phyloP scores from a whole-genome alignment of 805 yeast genomes.

The Saturnispora bothae region DNA sequence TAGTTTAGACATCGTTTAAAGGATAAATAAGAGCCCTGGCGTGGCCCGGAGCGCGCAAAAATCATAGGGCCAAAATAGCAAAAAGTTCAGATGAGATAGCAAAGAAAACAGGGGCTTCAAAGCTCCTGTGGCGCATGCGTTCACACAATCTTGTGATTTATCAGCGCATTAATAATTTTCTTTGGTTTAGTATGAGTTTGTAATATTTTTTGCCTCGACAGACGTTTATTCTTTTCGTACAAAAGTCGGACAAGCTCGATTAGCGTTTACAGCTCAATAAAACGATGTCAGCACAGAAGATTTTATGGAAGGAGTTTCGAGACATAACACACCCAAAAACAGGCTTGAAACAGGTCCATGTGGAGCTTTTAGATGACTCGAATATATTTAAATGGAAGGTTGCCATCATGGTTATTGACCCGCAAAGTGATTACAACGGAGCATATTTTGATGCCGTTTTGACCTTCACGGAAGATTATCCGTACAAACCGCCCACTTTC shows the following conservation, averaged over 20 bases:
- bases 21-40: no score
- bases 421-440: constrained; percentile 86
- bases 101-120: no score
- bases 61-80: no score
- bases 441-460: constrained; percentile 91
- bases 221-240: no score
- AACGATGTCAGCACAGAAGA: constrained; percentile 41
- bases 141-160: neutral
- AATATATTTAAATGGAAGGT: constrained; percentile 66
- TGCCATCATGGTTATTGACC: constrained; percentile 85
- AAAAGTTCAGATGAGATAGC: no score
- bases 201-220: no score
- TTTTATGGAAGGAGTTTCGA: constrained; percentile 84
- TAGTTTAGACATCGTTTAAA: no score
- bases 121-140: no score
- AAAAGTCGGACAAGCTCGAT: no score
- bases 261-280: no score
- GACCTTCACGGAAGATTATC: constrained; percentile 86
- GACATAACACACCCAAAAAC: constrained; percentile 90
- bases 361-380: constrained; percentile 39
- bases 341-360: constrained; percentile 32
- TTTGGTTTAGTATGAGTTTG: no score
- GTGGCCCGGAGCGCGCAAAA: no score
- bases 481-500: constrained; percentile 87
- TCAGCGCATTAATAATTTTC: neutral